A percentile compares a stretch with the other conserved stretches of the same genome.
Evolutionary conservation across 2,329 filamentous ascomycete species (phyloP).

Genomic region (Hyphodiscus sp.): DNA sequence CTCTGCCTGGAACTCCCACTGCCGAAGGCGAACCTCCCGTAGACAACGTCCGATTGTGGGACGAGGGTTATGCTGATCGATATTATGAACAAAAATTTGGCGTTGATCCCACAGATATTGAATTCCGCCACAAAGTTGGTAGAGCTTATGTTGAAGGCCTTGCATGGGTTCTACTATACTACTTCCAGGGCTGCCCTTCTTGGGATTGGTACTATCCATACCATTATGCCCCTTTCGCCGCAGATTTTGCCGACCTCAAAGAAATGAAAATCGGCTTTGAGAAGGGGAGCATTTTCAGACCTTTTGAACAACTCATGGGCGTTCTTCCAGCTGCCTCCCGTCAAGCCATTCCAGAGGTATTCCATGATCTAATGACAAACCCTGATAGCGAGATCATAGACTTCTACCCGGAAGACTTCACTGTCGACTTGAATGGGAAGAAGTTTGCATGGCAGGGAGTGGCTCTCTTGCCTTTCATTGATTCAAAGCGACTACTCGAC

Average conservation of each 20-base stretch:
- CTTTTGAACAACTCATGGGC: slow-evolving; percentile 97
- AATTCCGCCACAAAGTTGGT: slow-evolving; percentile 84
- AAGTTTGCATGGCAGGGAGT: slow-evolving; percentile 99
- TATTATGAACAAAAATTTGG: slow-evolving; percentile 98
- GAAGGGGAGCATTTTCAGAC: slow-evolving; percentile 77
- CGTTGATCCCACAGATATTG: slow-evolving; percentile 71
- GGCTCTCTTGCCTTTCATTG: slow-evolving; percentile 89
- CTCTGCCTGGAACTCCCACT: slow-evolving; percentile 40
- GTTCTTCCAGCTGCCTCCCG: slow-evolving; percentile 90
- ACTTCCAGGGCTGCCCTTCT: slow-evolving; percentile 95
- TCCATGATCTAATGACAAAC: slow-evolving; percentile 85
- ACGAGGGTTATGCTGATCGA: slow-evolving; percentile 87
- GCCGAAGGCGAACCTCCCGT: slow-evolving; percentile 63
- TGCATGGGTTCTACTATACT: slow-evolving; percentile 92
- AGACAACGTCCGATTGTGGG: slow-evolving; percentile 88
- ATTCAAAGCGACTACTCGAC: slow-evolving; percentile 75
- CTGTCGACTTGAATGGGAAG: slow-evolving; percentile 91
- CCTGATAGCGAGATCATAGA: slow-evolving; percentile 89
- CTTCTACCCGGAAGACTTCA: slow-evolving; percentile 94
- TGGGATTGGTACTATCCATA: slow-evolving; percentile 99
- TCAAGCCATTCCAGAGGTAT: slow-evolving; percentile 80
- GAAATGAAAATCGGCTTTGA: slow-evolving; percentile 77
- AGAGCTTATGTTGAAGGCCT: slow-evolving; percentile 90
- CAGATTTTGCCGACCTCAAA: slow-evolving; percentile 80
- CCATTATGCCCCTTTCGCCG: slow-evolving; percentile 95